Evolutionary conservation across 495 filamentous ascomycete genomes (phyloP).

Genomic region (Bombardia bombarda): DNA sequence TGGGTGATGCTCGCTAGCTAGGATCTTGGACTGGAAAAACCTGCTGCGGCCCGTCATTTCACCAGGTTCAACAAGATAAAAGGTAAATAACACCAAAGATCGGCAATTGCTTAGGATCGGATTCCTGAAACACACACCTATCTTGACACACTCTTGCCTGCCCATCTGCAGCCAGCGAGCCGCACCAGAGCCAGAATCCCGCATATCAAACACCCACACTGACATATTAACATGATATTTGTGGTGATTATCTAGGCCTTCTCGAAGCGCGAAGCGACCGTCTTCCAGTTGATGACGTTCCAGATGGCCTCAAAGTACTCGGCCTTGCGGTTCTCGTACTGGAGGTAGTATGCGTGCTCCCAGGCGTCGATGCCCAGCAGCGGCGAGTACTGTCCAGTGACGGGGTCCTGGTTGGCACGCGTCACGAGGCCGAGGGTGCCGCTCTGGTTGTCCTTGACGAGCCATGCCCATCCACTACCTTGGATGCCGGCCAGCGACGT

Average conservation of each 20-base stretch:
- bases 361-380: conserved; percentile 85
- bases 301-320: conserved; percentile 96
- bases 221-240: too few species aligned
- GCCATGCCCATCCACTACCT: conserved; percentile 93
- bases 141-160: too few species aligned
- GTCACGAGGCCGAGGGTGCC: conserved; percentile 71
- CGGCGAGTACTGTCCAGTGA: conserved; percentile 67
- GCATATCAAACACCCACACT: too few species aligned
- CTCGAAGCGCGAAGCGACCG: conserved; percentile 74
- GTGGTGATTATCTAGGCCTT: conserved; percentile 24
- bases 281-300: conserved; percentile 96
- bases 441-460: conserved; percentile 86
- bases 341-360: conserved; percentile 66
- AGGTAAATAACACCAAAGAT: too few species aligned
- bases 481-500: conserved; percentile 79
- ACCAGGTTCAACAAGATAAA: too few species aligned
- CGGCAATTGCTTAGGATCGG: too few species aligned
- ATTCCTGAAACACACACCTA: too few species aligned
- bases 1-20: too few species aligned
- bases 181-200: too few species aligned
- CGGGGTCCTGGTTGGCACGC: conserved; percentile 77
- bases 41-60: too few species aligned
- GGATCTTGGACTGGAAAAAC: too few species aligned
- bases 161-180: too few species aligned
- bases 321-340: conserved; percentile 98